Evolutionary conservation across 331 rosid genomes (phyloP).

Genomic region (Malus hybrid): DNA sequence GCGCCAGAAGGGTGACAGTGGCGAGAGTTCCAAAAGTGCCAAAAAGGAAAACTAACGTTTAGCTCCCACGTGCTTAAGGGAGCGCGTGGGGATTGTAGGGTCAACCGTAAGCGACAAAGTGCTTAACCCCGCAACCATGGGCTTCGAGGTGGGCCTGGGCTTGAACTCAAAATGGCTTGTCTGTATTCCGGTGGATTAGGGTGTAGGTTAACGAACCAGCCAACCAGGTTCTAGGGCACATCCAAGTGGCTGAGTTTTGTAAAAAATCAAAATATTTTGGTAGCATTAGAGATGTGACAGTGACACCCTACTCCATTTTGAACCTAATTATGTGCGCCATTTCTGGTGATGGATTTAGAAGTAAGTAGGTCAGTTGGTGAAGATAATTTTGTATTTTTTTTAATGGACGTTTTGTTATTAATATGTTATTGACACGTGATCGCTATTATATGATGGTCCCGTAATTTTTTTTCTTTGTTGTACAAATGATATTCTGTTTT

Average conservation of each 20-base stretch:
- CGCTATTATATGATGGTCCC: rapidly evolving
- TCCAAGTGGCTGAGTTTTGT: not conserved
- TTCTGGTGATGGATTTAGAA: too few relatives aligned
- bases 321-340: not conserved
- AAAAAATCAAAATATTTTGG: not conserved
- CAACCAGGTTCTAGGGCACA: not conserved
- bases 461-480: too few relatives aligned
- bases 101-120: conserved; percentile 44
- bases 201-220: not conserved
- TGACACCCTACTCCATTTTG: not conserved
- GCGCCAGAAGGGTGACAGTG: conserved; percentile 26
- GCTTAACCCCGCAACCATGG: conserved; percentile 11
- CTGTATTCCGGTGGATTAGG: conserved; percentile 2
- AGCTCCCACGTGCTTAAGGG: conserved; percentile 14
- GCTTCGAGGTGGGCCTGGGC: conserved; percentile 28
- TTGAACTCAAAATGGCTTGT: conserved; percentile 6
- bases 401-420: too few relatives aligned
- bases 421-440: too few relatives aligned
- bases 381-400: too few relatives aligned
- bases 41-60: conserved; percentile 31
- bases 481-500: too few relatives aligned
- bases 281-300: conserved; percentile 5
- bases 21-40: conserved; percentile 32
- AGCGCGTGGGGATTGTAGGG: conserved; percentile 28
- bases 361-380: too few relatives aligned